Conservation (phyloP, 805 yeast species). For the Metahyphopichia silvanorum region DNA sequence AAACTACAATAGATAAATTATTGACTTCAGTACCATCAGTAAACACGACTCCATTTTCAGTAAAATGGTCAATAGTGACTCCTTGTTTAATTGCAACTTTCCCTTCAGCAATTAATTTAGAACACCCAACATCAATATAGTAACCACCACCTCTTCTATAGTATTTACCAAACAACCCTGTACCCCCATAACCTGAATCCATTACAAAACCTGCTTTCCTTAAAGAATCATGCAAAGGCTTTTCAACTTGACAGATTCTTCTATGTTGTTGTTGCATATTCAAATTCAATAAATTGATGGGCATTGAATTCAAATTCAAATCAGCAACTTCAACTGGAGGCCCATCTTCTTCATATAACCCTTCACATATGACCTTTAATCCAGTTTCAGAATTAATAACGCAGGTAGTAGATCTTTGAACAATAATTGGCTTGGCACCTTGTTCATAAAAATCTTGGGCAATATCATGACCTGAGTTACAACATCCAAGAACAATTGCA, state of each 20-base stretch:
- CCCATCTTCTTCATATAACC: conserved; percentile 35
- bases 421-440: conserved; percentile 41
- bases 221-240: conserved; percentile 27
- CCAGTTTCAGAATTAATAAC: conserved; percentile 37
- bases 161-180: conserved; percentile 40
- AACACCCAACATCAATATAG: conserved; percentile 45
- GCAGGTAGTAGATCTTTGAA: conserved; percentile 45
- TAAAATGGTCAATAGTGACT: conserved; percentile 28
- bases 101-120: conserved; percentile 35
- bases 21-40: conserved; percentile 34
- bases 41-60: conserved; percentile 35
- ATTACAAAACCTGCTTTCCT: conserved; percentile 34
- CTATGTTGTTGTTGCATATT: conserved; percentile 36
- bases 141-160: conserved; percentile 45
- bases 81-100: conserved; percentile 37
- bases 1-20: conserved; percentile 36
- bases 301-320: conserved; percentile 29
- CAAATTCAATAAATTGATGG: conserved; percentile 30
- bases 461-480: conserved; percentile 47
- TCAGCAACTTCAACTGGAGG: conserved; percentile 39
- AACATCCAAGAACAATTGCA: conserved; percentile 44
- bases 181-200: conserved; percentile 41
- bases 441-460: conserved; percentile 44
- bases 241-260: conserved; percentile 27
- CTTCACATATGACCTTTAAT: conserved; percentile 22